Evolutionary conservation across 2,329 filamentous ascomycete species (phyloP), one percentile per base, ranked within the genome.

Genomic region (Talaromyces sp.): DNA sequence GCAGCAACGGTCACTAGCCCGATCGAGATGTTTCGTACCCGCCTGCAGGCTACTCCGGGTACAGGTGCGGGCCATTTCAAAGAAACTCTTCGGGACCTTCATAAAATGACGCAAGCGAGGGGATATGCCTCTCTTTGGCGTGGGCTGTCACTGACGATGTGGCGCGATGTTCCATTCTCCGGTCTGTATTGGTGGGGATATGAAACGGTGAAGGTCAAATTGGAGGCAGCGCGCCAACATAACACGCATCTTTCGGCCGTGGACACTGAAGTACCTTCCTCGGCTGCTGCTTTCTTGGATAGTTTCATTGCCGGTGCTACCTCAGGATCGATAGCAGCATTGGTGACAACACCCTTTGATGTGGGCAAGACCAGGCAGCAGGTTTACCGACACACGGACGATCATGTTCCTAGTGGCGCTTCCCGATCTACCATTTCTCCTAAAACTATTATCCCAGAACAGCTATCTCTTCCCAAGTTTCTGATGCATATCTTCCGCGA

Each of bases 131-230:
- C 91, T 2, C 77, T 99, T 0, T 99, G 94, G 94, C 83, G 93
- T 51, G 94, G 94, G 0, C 76, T 99, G 50, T 91, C 88, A 0
- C 77, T 99, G 64, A 97, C 93, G 0, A 82, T 99, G 52, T 99
- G 94, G 94, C 84, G 94, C 58, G 94, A 99, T 68, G 94, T 97
- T 0, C 94, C 94, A 0, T 99, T 99, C 67, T 97, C 93, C 1
- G 94, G 89, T 3, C 83, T 99, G 40, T 99, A 99, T 77, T 99
- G 94, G 94, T 95, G 89, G 86, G 93, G 94, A 11, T 99, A 99
- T 70, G 94, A 99, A 76, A 86, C 84, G 16, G 86, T 93, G 50
- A 86, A 91, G 48, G 85, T 86, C 20, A 76, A 77, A 47, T 74
- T 97, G 52, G 88, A 86, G 1, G 86, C 92, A 62, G 74, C 84